These are phyloP conservation scores for Alternaria triticina DNA, from an alignment of 2,329 filamentous ascomycete species.

Conservation along the genomic window DNA sequence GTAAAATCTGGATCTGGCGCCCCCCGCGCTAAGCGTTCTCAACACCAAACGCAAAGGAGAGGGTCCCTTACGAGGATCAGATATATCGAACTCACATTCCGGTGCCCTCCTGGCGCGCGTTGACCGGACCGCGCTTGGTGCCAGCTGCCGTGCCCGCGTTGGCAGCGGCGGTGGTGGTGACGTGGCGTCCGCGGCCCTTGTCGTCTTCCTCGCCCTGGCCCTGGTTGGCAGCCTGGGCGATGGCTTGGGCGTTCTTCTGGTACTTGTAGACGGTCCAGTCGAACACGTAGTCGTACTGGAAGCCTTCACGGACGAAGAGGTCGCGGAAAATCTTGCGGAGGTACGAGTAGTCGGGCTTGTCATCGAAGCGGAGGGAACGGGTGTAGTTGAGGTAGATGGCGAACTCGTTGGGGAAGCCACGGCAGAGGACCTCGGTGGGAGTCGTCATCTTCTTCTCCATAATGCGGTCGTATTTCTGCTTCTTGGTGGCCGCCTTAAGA, in stretches of 20 bases:
- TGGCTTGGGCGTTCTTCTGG: conserved; percentile 98
- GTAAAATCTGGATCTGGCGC: conserved; percentile 56
- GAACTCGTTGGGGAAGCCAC: conserved; percentile 98
- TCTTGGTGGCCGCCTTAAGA: conserved; percentile 97
- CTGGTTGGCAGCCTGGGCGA: conserved; percentile 77
- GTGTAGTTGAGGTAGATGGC: conserved; percentile 99
- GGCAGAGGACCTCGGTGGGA: conserved; percentile 96
- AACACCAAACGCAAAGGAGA: conserved; percentile 86
- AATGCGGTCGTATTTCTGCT: conserved; percentile 99
- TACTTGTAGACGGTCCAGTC: conserved; percentile 99
- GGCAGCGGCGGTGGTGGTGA: conserved; percentile 68
- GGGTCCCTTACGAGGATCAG: conserved; percentile 87
- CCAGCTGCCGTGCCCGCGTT: conserved; percentile 67
- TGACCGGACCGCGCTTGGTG: conserved; percentile 74
- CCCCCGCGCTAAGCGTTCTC: conserved; percentile 76
- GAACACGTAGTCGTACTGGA: conserved; percentile 99
- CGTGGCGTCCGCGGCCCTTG: conserved; percentile 66
- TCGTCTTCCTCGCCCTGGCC: conserved; percentile 74
- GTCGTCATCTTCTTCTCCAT: conserved; percentile 99
- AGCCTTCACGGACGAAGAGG: conserved; percentile 96
- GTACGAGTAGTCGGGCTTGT: conserved; percentile 99
- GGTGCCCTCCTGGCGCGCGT: conserved; percentile 83
- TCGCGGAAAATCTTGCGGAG: conserved; percentile 99
- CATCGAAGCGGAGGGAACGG: conserved; percentile 95
- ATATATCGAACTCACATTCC: conserved; percentile 92